These are phyloP conservation scores for Castanospermum australe DNA, from an alignment of 306 rosid species.

Conservation along the genomic window DNA sequence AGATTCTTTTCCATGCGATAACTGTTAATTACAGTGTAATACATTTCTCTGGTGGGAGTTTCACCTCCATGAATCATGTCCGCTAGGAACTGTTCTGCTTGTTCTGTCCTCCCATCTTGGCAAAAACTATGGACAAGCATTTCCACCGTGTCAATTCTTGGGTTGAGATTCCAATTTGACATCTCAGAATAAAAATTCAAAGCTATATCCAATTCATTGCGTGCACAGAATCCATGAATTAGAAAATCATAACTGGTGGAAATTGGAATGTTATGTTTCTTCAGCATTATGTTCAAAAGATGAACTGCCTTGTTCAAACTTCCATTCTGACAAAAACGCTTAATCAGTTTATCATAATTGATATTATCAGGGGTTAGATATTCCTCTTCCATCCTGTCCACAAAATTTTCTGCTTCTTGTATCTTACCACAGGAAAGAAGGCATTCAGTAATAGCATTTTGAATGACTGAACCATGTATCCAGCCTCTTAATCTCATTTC, in stretches of 20 bases:
- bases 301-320: conserved; percentile 61
- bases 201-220: conserved; percentile 51
- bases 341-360: conserved; percentile 67
- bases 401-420: conserved; percentile 66
- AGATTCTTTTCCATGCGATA: conserved; percentile 61
- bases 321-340: conserved; percentile 58
- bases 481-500: conserved; percentile 73
- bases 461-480: conserved; percentile 66
- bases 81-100: conserved; percentile 64
- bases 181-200: conserved; percentile 69
- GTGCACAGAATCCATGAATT: conserved; percentile 54
- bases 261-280: conserved; percentile 59
- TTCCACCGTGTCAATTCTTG: conserved; percentile 49
- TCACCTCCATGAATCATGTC: conserved; percentile 54
- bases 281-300: conserved; percentile 70
- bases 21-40: conserved; percentile 46
- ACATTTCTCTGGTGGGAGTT: conserved; percentile 69
- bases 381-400: conserved; percentile 62
- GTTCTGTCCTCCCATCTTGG: conserved; percentile 52
- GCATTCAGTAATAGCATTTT: conserved; percentile 55
- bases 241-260: conserved; percentile 70
- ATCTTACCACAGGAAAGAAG: conserved; percentile 58
- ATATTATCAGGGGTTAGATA: conserved; percentile 61
- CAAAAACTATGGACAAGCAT: conserved; percentile 57
- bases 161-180: conserved; percentile 56